These are phyloP conservation scores for Debaryomyces singareniensis DNA, from an alignment of 1,139 yeast species.

Conservation along the genomic window DNA sequence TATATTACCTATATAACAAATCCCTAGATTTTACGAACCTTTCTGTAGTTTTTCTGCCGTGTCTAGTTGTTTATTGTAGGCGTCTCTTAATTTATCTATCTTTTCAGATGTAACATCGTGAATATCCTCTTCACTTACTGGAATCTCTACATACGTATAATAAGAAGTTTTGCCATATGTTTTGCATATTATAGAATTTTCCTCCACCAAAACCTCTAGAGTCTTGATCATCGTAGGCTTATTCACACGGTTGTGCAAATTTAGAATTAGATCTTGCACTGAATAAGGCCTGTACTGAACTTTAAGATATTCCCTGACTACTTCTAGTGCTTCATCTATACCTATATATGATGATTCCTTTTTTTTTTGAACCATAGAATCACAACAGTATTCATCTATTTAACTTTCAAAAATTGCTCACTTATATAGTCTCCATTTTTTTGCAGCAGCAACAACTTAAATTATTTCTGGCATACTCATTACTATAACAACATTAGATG, in stretches of 20 bases:
- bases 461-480: constrained; percentile 67
- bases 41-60: constrained; percentile 1
- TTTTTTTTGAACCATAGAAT: constrained; percentile 5
- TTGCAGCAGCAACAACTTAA: constrained; percentile 9
- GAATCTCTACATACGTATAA: constrained; percentile 22
- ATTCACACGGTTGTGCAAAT: constrained; percentile 24
- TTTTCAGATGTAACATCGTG: constrained; percentile 2
- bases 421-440: not conserved
- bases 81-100: constrained; percentile 1
- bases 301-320: constrained; percentile 18
- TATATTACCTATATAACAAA: not conserved
- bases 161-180: constrained; percentile 29
- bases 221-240: constrained; percentile 20
- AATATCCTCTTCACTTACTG: constrained; percentile 5
- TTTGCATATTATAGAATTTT: constrained; percentile 20
- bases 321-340: constrained; percentile 7
- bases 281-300: constrained; percentile 35
- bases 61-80: not conserved
- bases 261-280: constrained; percentile 28
- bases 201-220: constrained; percentile 19
- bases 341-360: constrained; percentile 2
- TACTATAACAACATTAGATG: constrained; percentile 71
- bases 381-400: not conserved
- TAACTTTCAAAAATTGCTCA: too few relatives aligned
- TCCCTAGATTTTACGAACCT: constrained; percentile 2